phyloP scores from a whole-genome alignment of 2,329 filamentous ascomycete genomes.

The Trichoderma sp. region DNA sequence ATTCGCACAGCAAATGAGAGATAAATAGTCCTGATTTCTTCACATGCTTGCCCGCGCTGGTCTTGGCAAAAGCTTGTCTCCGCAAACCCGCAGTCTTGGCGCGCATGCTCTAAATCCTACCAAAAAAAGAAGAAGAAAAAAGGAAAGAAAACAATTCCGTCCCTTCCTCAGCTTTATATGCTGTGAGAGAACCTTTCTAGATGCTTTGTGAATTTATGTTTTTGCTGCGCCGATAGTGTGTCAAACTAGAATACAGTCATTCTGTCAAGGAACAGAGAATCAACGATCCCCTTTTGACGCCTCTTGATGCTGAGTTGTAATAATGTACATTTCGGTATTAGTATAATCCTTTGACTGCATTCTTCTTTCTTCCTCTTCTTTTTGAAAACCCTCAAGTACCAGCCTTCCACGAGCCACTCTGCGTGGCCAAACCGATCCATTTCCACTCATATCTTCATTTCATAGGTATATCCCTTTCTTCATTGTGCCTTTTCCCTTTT shows the following conservation, averaged over 20 bases:
- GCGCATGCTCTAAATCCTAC: background rate
- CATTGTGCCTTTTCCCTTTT: background rate
- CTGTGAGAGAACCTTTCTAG: background rate
- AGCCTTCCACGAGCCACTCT: background rate
- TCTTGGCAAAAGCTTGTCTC: conserved; percentile 39
- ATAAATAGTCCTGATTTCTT: background rate
- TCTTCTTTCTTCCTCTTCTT: background rate
- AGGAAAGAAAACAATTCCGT: background rate
- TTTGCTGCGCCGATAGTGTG: background rate
- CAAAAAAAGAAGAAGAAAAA: too few species aligned
- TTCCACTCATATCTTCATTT: background rate
- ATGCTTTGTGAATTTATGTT: background rate
- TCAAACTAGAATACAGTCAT: conserved; percentile 17
- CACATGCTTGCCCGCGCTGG: background rate
- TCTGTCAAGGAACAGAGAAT: conserved; percentile 6
- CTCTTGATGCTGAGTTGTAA: conserved; percentile 18
- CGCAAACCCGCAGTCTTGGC: conserved; percentile 29
- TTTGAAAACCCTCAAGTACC: background rate
- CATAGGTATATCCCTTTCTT: background rate
- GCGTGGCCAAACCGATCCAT: background rate
- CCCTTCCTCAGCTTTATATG: background rate
- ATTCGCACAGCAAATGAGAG: background rate
- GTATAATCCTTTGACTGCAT: background rate
- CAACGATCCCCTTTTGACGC: conserved; percentile 4
- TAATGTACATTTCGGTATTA: conserved; percentile 17